Evolutionary conservation across 1,284 basidiomycete species (phyloP).

Genomic region (Cryptococcus wingfieldii): DNA sequence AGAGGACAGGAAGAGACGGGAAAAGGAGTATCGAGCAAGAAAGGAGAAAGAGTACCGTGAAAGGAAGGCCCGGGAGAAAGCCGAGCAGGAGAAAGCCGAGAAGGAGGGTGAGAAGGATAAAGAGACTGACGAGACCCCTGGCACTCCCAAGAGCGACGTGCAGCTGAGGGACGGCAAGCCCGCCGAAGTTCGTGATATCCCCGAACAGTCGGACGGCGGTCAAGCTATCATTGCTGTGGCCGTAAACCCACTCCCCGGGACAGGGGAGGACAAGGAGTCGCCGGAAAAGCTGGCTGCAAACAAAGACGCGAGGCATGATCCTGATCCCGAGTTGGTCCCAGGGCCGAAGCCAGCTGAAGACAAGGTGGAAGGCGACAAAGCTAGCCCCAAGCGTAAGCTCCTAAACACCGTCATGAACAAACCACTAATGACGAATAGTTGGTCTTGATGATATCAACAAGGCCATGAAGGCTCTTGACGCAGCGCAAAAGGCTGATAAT

Average conservation of each 20-base stretch:
- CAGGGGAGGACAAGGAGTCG: neutral
- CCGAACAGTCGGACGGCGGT: neutral
- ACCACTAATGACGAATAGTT: neutral
- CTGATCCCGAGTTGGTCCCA: conserved; percentile 5
- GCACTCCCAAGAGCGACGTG: conserved; percentile 10
- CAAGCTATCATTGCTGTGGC: conserved; percentile 6
- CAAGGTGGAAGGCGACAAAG: neutral
- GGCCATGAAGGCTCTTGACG: conserved; percentile 10
- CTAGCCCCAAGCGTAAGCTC: neutral
- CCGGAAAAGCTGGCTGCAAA: neutral
- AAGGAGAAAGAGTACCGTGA: conserved; percentile 31
- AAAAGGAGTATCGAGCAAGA: conserved; percentile 46
- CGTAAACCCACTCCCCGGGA: neutral
- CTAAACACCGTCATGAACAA: neutral
- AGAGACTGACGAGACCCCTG: neutral
- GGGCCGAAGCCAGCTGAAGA: conserved; percentile 1
- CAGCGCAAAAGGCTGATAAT: neutral
- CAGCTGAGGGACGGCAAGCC: conserved; percentile 6
- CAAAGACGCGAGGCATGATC: conserved; percentile 8
- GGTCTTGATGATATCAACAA: conserved; percentile 5
- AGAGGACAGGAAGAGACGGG: conserved; percentile 53
- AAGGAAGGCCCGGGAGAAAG: conserved; percentile 32
- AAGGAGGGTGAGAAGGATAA: conserved; percentile 20
- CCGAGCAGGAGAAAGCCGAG: conserved; percentile 40
- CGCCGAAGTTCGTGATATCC: conserved; percentile 2